Evolutionary conservation across 257 asterid species (phyloP).

Genomic region (Primulina tabacum): DNA sequence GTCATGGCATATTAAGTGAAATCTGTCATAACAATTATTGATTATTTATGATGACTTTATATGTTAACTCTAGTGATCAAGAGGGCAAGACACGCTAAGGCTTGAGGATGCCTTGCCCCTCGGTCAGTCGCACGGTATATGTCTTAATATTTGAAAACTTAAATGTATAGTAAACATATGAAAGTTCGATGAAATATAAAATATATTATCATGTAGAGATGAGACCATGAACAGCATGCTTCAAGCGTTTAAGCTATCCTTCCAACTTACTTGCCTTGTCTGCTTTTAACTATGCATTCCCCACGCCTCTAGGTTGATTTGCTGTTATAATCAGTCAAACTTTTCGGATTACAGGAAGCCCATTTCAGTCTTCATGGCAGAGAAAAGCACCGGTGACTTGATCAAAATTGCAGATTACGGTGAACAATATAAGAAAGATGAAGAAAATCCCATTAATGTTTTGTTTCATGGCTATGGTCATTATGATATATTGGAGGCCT

Average conservation of each 20-base stretch:
- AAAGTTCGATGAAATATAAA: too few relatives aligned
- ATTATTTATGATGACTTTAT: not conserved
- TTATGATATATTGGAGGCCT: conserved; percentile 64
- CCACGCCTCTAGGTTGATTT: not conserved
- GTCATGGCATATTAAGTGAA: not conserved
- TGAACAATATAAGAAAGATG: conserved; percentile 54
- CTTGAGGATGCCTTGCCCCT: too few relatives aligned
- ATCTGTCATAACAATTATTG: too few relatives aligned
- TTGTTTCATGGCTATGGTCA: conserved; percentile 88
- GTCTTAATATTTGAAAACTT: not conserved
- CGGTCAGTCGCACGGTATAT: not conserved
- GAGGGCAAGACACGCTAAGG: not conserved
- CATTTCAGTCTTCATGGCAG: conserved; percentile 63
- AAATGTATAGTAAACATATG: too few relatives aligned
- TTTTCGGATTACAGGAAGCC: conserved; percentile 55
- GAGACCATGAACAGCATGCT: not conserved
- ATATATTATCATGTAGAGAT: too few relatives aligned
- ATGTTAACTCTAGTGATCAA: not conserved
- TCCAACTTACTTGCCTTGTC: not conserved
- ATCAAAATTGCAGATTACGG: conserved; percentile 67
- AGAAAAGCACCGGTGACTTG: conserved; percentile 43
- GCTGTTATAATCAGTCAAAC: not conserved
- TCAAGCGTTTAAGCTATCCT: not conserved
- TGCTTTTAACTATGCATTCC: not conserved
- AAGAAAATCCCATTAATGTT: conserved; percentile 46